A percentile compares a stretch with the other conserved stretches of the same genome.
These are phyloP conservation scores for Eucalyptus erythrocorys DNA, from an alignment of 345 rosid species.

Conservation along the genomic window DNA sequence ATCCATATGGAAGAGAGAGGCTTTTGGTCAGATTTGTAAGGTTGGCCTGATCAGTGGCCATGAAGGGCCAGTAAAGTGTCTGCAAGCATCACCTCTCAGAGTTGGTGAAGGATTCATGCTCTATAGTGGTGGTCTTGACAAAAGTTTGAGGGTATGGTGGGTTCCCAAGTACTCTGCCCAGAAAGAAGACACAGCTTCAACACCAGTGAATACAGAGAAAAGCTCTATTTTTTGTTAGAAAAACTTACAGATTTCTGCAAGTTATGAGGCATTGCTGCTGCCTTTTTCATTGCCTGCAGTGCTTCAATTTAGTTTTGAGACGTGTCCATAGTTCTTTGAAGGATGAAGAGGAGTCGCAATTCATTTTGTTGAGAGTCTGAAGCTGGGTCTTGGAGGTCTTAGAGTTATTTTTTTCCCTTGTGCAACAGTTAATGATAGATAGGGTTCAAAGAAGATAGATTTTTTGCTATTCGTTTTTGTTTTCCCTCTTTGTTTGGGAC, in stretches of 20 bases:
- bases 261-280: not conserved
- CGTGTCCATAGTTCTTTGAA: not conserved
- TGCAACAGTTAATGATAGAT: not conserved
- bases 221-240: not conserved
- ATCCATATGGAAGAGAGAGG: conserved; percentile 66
- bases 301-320: not conserved
- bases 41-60: conserved; percentile 64
- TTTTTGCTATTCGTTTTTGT: not conserved
- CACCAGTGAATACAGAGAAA: not conserved
- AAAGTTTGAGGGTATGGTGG: conserved; percentile 90
- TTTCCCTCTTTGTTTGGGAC: not conserved
- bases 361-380: not conserved
- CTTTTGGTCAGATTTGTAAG: conserved; percentile 29
- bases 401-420: not conserved
- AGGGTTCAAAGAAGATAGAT: not conserved
- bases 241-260: not conserved
- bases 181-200: not conserved
- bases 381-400: not conserved
- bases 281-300: not conserved
- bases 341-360: not conserved
- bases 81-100: conserved; percentile 52
- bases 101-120: conserved; percentile 69
- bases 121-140: conserved; percentile 91
- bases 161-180: conserved; percentile 30
- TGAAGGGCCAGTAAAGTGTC: conserved; percentile 82